Base-by-base conservation (phyloP, 768 basidiomycete species). In the Mycena polygramma region DNA sequence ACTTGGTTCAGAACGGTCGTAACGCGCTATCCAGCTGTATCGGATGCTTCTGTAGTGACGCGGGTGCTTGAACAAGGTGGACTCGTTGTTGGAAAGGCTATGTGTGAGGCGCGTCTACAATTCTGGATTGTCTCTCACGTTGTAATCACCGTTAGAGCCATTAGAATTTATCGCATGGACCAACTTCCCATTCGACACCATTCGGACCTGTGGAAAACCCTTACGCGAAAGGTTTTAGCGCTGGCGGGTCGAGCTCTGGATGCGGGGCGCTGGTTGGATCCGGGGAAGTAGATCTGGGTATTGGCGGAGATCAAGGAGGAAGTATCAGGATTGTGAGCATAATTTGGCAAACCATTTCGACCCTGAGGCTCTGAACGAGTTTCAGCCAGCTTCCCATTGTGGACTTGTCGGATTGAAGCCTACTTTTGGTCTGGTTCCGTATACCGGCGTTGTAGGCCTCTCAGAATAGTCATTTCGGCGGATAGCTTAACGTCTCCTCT, bases 221-320 rank as follows among this genome's bases (percentile, higher is more conserved):
- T 1, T 83, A 82, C 68, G 83, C 80, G 15, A 74, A 68, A 22
- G 83, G 83, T n/a, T 83, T 83, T 46, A 82, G 81, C 11, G 75
- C 81, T 10, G 85, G 84, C 7, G 85, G 85, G 7, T 83, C 82
- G n/a, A 81, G 79, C 63, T 85, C 84, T 7, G 84, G 86, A 14
- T 84, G 82, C 60, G 84, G 81, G 11, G 81, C 79, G 9, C 80
- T 85, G n/a, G 75, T 87, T 9, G 83, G 80, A 0, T 72, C 76
- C 5, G 82, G 81, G 14, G 78, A 77, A 35, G 82, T 80, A 17
- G 84, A 86, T 62, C 77, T 87, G 78, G 84, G 78, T n/a, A 80
- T 87, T 37, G 86, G 86, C 1, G 84, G 82, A 14, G 85, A 87
- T 68, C 85, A 87, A 69, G 85, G 85, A 24, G 85, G 85, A 3